Base-by-base conservation (phyloP, 768 basidiomycete species). In the Suillus ampliporus region DNA sequence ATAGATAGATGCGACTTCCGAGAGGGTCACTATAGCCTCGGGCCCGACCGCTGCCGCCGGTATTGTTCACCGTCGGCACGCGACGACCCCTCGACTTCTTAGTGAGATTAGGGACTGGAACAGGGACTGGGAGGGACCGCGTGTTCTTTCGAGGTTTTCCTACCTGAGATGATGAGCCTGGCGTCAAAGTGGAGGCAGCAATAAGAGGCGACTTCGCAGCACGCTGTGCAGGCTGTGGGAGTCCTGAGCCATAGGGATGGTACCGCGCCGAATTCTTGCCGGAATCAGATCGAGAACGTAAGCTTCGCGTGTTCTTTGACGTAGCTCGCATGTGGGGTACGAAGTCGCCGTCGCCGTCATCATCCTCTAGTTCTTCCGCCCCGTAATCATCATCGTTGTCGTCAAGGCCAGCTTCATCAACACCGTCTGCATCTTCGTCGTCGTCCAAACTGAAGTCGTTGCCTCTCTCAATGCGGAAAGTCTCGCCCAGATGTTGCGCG, bases 41-140 rank as follows among this genome's bases (percentile, higher is more conserved):
- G 54, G 41, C 28, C 37, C 75, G 72, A 26, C 67, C 66, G 9
- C 41, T 56, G 67, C 46, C 57, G 52, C 41, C 67, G 53, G 82
- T 58, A 17, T 74, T 73, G 46, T 71, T 71, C 60, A 84, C 75
- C 19, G 85, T 85, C 1, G 89, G 89, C 35, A 90, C 89, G 38
- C 87, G 77, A 21, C 89, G 80, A 13, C 89, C 89, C n/a, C 89
- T 79, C 48, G 85, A 86, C 67, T 89, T 89, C 76, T 90, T 90
- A 14, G 83, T 90, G 46, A 90, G 80, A 71, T 89, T 85, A 1
- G 88, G 88, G 5, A 89, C 82, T 35, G 88, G 88, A 11, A 89
- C 75, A 47, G 88, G 89, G 19, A 86, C 73, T 28, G 83, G 84
- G 5, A 86, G 71, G 31, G 75, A 78, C 37, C 83, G 77, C 15